Base-by-base conservation (phyloP, 768 basidiomycete species). In the Boletales sp. region DNA sequence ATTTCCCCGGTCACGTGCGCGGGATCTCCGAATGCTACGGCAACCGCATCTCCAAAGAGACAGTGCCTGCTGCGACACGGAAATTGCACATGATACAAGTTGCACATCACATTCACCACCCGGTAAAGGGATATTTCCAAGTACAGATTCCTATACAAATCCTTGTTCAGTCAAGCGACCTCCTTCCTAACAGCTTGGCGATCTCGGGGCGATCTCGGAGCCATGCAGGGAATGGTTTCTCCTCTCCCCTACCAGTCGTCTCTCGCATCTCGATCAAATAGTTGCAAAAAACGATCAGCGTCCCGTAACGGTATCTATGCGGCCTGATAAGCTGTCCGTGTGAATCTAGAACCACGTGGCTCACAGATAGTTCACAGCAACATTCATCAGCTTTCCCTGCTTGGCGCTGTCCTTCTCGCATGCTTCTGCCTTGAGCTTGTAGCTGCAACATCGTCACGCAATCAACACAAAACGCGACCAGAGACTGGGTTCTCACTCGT, bases 271-370 rank as follows among this genome's bases (percentile, higher is more conserved):
- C 93, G 46, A 98, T 84, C 57, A 98, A 76, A 67, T 95, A 98
- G 65, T 96, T 94, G 42, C 96, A 88, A 51, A 99, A 90, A 5
- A 91, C 91, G 58, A 98, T 95, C 32, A 96, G 75, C 4, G 90
- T 84, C 8, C 89, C 95, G 62, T 98, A 96, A 55, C 87, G 86
- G 64, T 87, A 90, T 53, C 88, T 90, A 52, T 41, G 42, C 15
- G 40, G 8, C 12, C 18, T 13, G 5, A 31, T 62, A 41, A 64
- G 55, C 36, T 30, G 31, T 35, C 28, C 28, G 42, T 17, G 19
- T 25, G 42, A 62, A 36, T 17, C 40, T 54, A 58, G 36, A 25
- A 51, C 39, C 43, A 17, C 58, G 76, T 28, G 40, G 57, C 63
- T 57, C 48, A 94, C 80, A 98, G 69, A 65, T 99, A 99, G 67